Conservation (phyloP, 176 grass and related monocot genomes). For the Poa pratensis region DNA sequence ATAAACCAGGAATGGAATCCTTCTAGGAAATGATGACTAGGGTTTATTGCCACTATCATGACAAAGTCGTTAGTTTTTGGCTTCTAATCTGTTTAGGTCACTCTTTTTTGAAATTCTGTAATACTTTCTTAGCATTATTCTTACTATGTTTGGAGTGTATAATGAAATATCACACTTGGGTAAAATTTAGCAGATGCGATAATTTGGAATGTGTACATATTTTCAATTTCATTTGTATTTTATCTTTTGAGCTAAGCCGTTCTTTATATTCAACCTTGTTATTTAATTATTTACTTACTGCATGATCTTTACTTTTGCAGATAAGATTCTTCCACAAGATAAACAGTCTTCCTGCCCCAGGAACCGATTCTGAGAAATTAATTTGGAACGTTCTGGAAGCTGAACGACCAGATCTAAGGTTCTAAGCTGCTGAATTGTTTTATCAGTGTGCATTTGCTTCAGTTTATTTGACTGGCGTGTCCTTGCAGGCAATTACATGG, state of each 20-base stretch:
- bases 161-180: not conserved
- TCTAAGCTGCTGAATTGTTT: conserved; percentile 31
- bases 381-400: conserved; percentile 89
- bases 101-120: not conserved
- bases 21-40: conserved; percentile 1
- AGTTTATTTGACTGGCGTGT: conserved; percentile 36
- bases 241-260: not conserved
- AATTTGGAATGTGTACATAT: not conserved
- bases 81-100: conserved; percentile 16
- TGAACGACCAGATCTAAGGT: conserved; percentile 87
- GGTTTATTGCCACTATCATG: not conserved
- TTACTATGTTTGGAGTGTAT: conserved; percentile 29
- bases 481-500: conserved; percentile 81
- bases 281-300: conserved; percentile 29
- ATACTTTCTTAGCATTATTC: conserved; percentile 15
- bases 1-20: conserved; percentile 1
- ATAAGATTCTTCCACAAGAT: conserved; percentile 93
- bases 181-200: not conserved
- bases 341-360: conserved; percentile 69
- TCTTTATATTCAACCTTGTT: conserved; percentile 6
- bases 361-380: conserved; percentile 84
- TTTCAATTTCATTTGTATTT: not conserved
- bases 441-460: conserved; percentile 4
- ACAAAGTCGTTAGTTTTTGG: not conserved
- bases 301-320: conserved; percentile 49